Evolutionary conservation across 352 stramenopile species (phyloP).

Genomic region (Albugo laibachii): DNA sequence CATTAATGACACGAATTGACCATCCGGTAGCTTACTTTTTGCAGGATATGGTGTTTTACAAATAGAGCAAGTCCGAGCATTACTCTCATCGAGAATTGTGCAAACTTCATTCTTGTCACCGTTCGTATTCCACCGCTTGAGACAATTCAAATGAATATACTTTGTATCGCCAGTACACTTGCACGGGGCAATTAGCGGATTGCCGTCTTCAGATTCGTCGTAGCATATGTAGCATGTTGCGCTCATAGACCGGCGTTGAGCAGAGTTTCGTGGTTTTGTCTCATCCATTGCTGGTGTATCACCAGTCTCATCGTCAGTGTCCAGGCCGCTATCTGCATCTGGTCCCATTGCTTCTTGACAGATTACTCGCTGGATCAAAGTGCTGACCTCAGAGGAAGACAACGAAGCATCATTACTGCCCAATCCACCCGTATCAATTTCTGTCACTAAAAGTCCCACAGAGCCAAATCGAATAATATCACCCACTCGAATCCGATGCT

Average conservation of each 20-base stretch:
- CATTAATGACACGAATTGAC: slow-evolving; percentile 54
- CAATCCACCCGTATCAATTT: slow-evolving; percentile 57
- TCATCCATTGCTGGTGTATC: slow-evolving; percentile 71
- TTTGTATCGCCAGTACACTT: slow-evolving; percentile 90
- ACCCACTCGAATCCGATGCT: slow-evolving; percentile 48
- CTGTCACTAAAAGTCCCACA: slow-evolving; percentile 62
- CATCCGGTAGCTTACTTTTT: slow-evolving; percentile 49
- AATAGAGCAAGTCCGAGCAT: slow-evolving; percentile 72
- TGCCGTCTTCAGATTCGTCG: slow-evolving; percentile 67
- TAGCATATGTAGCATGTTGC: slow-evolving; percentile 80
- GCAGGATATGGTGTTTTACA: slow-evolving; percentile 72
- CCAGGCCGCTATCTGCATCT: slow-evolving; percentile 67
- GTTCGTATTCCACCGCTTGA: slow-evolving; percentile 89
- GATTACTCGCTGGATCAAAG: slow-evolving; percentile 38
- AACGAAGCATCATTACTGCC: slow-evolving; percentile 54
- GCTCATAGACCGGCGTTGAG: slow-evolving; percentile 52
- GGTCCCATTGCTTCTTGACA: slow-evolving; percentile 5
- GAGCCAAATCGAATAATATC: slow-evolving; percentile 77
- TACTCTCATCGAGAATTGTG: slow-evolving; percentile 64
- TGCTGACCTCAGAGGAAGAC: slow-evolving; percentile 53
- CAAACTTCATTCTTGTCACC: slow-evolving; percentile 81
- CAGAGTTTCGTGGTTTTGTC: slow-evolving; percentile 47
- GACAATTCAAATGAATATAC: slow-evolving; percentile 90
- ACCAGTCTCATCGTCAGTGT: slow-evolving; percentile 67
- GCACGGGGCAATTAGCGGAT: slow-evolving; percentile 87